Evolutionary conservation across 208 protist genomes (phyloP).

Genomic region (Angomonas deanei): DNA sequence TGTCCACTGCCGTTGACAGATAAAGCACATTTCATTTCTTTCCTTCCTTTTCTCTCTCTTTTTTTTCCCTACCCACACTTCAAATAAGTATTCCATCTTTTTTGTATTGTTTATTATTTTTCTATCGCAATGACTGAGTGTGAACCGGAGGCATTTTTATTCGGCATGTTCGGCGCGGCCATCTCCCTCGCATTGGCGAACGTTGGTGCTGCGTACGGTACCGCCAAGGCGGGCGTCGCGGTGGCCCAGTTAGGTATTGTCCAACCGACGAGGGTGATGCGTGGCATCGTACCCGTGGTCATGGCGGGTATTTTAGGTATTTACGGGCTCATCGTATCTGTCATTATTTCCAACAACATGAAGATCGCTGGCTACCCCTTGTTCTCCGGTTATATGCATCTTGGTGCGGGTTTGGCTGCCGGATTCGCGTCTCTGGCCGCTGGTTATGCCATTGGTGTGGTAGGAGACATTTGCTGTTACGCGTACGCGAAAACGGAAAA

Average conservation of each 20-base stretch:
- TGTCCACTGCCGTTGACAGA: too few relatives aligned
- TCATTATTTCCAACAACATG: constrained; percentile 87
- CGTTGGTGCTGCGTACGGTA: constrained; percentile 97
- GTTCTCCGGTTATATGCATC: constrained; percentile 92
- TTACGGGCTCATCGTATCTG: constrained; percentile 83
- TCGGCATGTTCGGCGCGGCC: constrained; percentile 94
- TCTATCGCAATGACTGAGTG: constrained; percentile 15
- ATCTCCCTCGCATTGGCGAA: constrained; percentile 82
- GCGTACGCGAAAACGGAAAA: constrained; percentile 93
- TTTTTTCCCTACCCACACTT: neutral
- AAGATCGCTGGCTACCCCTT: constrained; percentile 57
- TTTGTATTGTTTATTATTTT: constrained; percentile 1
- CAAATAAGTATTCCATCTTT: neutral
- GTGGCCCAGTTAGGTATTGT: constrained; percentile 96
- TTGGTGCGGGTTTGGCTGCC: constrained; percentile 95
- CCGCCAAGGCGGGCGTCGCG: constrained; percentile 96
- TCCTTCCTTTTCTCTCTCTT: neutral
- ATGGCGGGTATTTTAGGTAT: constrained; percentile 94
- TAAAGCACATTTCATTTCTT: neutral
- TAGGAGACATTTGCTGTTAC: constrained; percentile 96
- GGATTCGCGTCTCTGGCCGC: constrained; percentile 94
- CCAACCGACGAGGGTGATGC: constrained; percentile 92
- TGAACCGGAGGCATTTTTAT: constrained; percentile 80
- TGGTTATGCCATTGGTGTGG: constrained; percentile 98
- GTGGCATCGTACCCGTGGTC: constrained; percentile 87